Percentiles rank a stretch among this genome's conserved stretches.
phyloP scores from a whole-genome alignment of 2,329 filamentous ascomycete genomes.

The Alternaria novae-zelandiae region DNA sequence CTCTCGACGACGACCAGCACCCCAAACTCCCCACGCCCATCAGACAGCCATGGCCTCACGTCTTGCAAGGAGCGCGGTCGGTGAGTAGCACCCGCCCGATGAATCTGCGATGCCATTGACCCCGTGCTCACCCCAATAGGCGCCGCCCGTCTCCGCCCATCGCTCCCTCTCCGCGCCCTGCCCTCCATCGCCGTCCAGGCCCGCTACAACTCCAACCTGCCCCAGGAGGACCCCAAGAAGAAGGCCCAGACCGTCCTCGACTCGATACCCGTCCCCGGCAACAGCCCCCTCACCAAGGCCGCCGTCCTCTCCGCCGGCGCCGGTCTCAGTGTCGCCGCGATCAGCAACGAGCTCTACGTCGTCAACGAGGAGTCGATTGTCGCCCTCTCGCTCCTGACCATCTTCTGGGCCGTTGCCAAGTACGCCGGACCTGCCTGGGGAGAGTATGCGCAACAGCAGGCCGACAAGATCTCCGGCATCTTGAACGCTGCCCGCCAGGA shows the following conservation, averaged over 20 bases:
- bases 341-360: conserved; percentile 99
- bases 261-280: conserved; percentile 89
- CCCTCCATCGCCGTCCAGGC: conserved; percentile 75
- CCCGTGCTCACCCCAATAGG: conserved; percentile 60
- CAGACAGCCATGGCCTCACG: conserved; percentile 89
- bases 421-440: conserved; percentile 91
- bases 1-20: conserved; percentile 33
- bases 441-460: conserved; percentile 89
- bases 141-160: conserved; percentile 83
- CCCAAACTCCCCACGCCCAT: conserved; percentile 49
- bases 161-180: conserved; percentile 75
- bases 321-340: conserved; percentile 88
- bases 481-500: conserved; percentile 92
- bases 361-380: conserved; percentile 99
- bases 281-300: conserved; percentile 91
- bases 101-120: conserved; percentile 50
- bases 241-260: conserved; percentile 97
- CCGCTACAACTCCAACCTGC: conserved; percentile 77
- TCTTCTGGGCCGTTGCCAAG: conserved; percentile 92
- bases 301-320: conserved; percentile 94
- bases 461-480: conserved; percentile 91
- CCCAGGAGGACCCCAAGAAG: conserved; percentile 88
- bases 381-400: conserved; percentile 87
- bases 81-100: conserved; percentile 65
- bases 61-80: conserved; percentile 92